Base-by-base conservation (phyloP, 2,329 filamentous ascomycete genomes). In the Septoria linicola region DNA sequence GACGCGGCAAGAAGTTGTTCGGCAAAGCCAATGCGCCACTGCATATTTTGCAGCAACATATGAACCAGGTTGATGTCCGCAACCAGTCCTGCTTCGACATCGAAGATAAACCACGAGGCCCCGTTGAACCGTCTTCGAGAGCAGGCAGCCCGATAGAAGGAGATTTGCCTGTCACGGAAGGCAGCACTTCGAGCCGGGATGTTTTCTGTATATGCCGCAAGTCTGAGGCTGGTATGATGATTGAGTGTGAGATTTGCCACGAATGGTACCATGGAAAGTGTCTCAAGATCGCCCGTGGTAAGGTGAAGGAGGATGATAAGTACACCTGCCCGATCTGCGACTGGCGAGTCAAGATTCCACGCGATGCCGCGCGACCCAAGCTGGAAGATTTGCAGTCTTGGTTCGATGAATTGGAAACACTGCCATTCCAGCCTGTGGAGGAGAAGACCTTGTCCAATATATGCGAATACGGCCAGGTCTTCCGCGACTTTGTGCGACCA, bases 231-330 rank as follows among this genome's bases (percentile, higher is more conserved):
- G 93, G 93, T 44, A 95, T 97, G 87, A 99, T 99, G 93, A 97
- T 99, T 63, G 93, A 99, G 72, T 99, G 93, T 68, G 93, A 97
- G 68, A 78, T 96, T 32, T 99, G 93, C 71, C 92, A 96, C 65
- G 93, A 99, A 74, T 99, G 93, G 93, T 99, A 99, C 66, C 93
- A 99, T 65, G 92, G 93, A 54, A 97, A 96, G 70, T 99, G 93
- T 64, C 78, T 99, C 31, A 99, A 99, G 75, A 96, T 99, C 65
- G 93, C 93, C 2, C 83, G 93, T 42, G 93, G 93, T 45, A 99
- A 97, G 68, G 89, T 99, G 63, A 97, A 97, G 72, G 93, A 97
- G 66, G 92, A 96, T 57, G 93, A 97, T 67, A 96, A 95, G 69
- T 99, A 96, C 68, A 97, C 92, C 1, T 99, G 93, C 65, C 93